phyloP scores from a whole-genome alignment of 345 rosid genomes.

The Noccaea bulbosa region DNA sequence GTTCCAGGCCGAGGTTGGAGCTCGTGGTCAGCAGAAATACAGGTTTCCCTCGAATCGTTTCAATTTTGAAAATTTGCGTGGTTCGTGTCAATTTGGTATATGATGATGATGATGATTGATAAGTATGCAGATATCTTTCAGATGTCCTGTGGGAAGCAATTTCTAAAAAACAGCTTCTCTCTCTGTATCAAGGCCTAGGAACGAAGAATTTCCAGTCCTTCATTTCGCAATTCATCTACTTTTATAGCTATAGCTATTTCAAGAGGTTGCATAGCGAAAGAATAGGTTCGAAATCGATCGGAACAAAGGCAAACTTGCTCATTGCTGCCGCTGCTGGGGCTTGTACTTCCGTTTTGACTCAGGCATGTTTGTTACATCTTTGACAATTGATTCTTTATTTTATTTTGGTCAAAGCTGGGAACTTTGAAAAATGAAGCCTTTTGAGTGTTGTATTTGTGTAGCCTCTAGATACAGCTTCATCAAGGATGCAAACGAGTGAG shows the following conservation, averaged over 20 bases:
- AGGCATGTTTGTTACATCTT: slow-evolving; percentile 45
- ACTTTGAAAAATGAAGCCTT: background rate
- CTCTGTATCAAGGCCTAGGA: slow-evolving; percentile 91
- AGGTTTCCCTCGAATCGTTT: slow-evolving; percentile 48
- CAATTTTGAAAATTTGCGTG: too few relatives aligned
- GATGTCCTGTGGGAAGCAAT: slow-evolving; percentile 96
- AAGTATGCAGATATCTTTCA: slow-evolving; percentile 60
- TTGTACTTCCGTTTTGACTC: slow-evolving; percentile 75
- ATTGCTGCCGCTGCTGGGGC: slow-evolving; percentile 95
- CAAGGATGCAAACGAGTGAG: slow-evolving; percentile 95
- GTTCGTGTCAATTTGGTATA: too few relatives aligned
- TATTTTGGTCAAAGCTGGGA: background rate
- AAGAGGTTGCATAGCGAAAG: slow-evolving; percentile 71
- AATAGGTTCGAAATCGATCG: slow-evolving; percentile 72
- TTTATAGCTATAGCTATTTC: slow-evolving; percentile 87
- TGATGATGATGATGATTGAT: background rate
- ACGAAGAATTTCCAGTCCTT: slow-evolving; percentile 95
- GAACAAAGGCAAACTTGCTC: slow-evolving; percentile 77
- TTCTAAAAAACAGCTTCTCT: slow-evolving; percentile 53
- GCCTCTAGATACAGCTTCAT: slow-evolving; percentile 97
- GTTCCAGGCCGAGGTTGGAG: slow-evolving; percentile 78
- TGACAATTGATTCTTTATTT: background rate
- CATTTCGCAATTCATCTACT: slow-evolving; percentile 80
- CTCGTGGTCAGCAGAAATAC: slow-evolving; percentile 75
- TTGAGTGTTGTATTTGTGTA: slow-evolving; percentile 35